These are phyloP conservation scores for Venturia asperata DNA, from an alignment of 2,329 filamentous ascomycete genomes.

Conservation along the genomic window DNA sequence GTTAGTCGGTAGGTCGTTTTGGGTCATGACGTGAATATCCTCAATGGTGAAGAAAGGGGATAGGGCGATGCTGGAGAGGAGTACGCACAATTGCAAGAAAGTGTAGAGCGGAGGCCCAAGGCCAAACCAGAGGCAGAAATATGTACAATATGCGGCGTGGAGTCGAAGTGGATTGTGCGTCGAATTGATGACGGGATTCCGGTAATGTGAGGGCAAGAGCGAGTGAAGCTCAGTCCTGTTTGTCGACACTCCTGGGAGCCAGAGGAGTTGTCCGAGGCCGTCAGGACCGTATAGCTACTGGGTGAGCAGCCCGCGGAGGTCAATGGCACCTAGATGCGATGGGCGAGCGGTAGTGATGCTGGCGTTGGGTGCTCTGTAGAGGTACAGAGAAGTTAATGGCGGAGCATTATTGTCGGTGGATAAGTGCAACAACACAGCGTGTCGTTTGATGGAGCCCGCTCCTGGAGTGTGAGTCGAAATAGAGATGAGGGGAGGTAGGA, in stretches of 20 bases:
- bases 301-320: background rate
- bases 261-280: background rate
- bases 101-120: background rate
- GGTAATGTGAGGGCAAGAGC: background rate
- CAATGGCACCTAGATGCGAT: constrained; percentile 1
- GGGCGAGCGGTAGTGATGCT: background rate
- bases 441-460: background rate
- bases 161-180: background rate
- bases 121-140: background rate
- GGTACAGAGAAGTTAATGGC: constrained; percentile 1
- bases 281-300: background rate
- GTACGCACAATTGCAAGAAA: background rate
- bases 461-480: background rate
- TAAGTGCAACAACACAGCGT: constrained; percentile 1
- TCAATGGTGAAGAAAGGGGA: background rate
- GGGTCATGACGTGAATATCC: background rate
- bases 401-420: constrained; percentile 9
- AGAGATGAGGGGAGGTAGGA: background rate
- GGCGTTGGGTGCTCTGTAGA: background rate
- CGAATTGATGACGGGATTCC: background rate
- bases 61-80: background rate
- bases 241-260: background rate
- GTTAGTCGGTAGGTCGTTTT: background rate
- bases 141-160: background rate
- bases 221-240: background rate